A percentile compares a stretch with the other conserved stretches of the same genome.
phyloP scores from a whole-genome alignment of 73 alveolate genomes.

The Durusdinium trenchii region DNA sequence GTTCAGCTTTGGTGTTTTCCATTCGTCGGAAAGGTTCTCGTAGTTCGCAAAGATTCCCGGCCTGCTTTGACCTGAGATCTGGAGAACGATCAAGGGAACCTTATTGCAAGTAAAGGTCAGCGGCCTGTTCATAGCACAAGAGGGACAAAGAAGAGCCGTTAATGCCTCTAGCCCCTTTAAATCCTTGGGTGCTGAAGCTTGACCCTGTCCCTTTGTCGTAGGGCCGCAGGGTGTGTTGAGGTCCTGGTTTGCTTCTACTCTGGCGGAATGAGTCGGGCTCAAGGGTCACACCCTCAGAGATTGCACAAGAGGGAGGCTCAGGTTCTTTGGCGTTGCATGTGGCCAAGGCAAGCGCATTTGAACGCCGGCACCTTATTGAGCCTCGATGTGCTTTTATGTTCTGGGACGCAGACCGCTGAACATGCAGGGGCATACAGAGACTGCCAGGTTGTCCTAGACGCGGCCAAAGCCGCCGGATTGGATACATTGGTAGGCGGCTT shows the following conservation, averaged over 20 bases:
- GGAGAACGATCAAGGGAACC: background rate
- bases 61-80: constrained; percentile 4
- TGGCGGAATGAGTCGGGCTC: constrained; percentile 79
- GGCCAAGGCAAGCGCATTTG: constrained; percentile 24
- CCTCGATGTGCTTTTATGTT: no score
- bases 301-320: background rate
- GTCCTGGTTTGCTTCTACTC: constrained; percentile 71
- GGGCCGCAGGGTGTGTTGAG: background rate
- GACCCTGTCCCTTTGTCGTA: background rate
- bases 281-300: background rate
- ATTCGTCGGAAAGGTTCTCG: background rate
- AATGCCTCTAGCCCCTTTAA: no score
- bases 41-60: constrained; percentile 15
- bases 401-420: no score
- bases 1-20: no score
- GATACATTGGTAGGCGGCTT: background rate
- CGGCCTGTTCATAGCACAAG: background rate
- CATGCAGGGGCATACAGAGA: no score
- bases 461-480: constrained; percentile 34
- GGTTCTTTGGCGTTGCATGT: background rate
- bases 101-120: background rate
- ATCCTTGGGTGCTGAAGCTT: background rate
- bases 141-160: background rate
- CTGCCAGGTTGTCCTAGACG: background rate
- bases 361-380: background rate